These are phyloP conservation scores for Endothia cerciana DNA, from an alignment of 2,329 filamentous ascomycete species.

Conservation along the genomic window DNA sequence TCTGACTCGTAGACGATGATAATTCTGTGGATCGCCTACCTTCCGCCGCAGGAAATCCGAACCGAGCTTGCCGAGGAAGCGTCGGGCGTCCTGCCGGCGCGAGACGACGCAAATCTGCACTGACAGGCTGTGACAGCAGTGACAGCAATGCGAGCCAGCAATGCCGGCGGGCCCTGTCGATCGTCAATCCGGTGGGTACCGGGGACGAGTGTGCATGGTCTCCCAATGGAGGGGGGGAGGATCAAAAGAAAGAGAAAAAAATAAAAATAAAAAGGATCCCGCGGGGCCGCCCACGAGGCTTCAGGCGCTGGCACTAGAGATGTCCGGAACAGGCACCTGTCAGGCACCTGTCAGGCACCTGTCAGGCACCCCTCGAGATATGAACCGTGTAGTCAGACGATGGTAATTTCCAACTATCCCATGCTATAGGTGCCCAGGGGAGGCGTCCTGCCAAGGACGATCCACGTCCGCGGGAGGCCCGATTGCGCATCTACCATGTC, in stretches of 20 bases:
- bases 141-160: too few species aligned
- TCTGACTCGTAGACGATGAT: not conserved
- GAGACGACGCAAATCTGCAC: constrained; percentile 6
- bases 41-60: not conserved
- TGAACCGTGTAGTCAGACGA: not conserved
- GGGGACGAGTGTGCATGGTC: not conserved
- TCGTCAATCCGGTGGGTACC: constrained; percentile 1
- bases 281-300: not conserved
- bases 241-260: not conserved
- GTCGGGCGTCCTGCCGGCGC: not conserved
- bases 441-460: not conserved
- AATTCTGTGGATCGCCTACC: not conserved
- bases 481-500: not conserved
- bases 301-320: not conserved
- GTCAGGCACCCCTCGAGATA: not conserved
- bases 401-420: not conserved
- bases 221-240: not conserved
- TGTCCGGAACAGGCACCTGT: not conserved
- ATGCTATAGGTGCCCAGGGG: not conserved
- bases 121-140: not conserved
- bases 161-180: constrained; percentile 5
- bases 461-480: not conserved
- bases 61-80: not conserved
- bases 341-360: not conserved
- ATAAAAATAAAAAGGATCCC: not conserved